phyloP scores from a whole-genome alignment of 2,329 filamentous ascomycete species.

The Colletotrichum australisinense region DNA sequence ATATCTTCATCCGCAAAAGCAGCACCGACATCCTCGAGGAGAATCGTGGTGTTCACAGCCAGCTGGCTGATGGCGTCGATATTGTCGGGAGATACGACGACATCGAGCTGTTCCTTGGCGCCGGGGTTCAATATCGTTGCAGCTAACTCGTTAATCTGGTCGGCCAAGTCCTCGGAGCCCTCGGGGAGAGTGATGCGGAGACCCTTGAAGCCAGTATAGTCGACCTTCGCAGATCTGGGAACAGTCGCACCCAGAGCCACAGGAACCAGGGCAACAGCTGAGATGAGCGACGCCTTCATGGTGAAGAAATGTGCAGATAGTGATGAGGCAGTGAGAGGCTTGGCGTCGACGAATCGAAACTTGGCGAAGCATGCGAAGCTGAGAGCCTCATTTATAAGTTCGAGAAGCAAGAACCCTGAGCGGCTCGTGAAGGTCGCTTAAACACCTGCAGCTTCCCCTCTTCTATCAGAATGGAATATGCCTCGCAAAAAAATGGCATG shows the following conservation, averaged over 20 bases:
- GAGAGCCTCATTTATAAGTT: constrained; percentile 4
- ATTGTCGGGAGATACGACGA: constrained; percentile 45
- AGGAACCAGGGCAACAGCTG: background rate
- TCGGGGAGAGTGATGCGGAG: constrained; percentile 27
- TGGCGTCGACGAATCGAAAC: background rate
- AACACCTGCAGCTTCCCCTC: background rate
- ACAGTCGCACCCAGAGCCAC: constrained; percentile 6
- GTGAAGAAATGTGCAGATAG: background rate
- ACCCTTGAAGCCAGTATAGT: constrained; percentile 35
- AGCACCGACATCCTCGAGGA: constrained; percentile 44
- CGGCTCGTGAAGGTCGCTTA: background rate
- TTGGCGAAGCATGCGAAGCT: background rate
- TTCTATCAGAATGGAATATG: background rate
- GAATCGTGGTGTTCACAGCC: constrained; percentile 43
- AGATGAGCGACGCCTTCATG: constrained; percentile 29
- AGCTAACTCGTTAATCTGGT: constrained; percentile 31
- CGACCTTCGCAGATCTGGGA: constrained; percentile 18
- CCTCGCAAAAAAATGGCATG: background rate
- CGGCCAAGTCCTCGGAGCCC: background rate
- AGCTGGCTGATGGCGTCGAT: constrained; percentile 43
- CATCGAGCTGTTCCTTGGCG: constrained; percentile 39
- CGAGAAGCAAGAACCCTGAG: background rate
- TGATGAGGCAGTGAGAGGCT: background rate
- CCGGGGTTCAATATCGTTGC: constrained; percentile 14
- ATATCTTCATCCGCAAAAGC: constrained; percentile 44